Conservation (phyloP, 2,329 filamentous ascomycete genomes). For the Xylariaceae sp. region DNA sequence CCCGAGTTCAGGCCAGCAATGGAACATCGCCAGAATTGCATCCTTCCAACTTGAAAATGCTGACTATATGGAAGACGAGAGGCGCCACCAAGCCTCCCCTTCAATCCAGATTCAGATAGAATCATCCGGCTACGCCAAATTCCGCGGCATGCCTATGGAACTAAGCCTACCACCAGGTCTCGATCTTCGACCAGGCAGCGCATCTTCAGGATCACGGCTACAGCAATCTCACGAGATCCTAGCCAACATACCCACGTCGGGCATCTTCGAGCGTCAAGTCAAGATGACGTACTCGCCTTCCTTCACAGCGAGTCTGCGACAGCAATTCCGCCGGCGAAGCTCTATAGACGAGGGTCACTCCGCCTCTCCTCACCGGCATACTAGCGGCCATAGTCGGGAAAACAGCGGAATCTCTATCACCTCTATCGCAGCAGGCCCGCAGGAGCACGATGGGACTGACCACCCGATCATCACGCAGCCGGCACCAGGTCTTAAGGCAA, state of each 20-base stretch:
- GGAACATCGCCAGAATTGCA: constrained; percentile 66
- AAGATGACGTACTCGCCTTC: constrained; percentile 52
- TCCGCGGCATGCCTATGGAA: constrained; percentile 43
- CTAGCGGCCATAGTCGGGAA: constrained; percentile 27
- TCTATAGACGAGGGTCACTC: constrained; percentile 28
- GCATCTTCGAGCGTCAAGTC: constrained; percentile 50
- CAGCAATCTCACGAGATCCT: constrained; percentile 13
- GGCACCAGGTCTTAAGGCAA: constrained; percentile 46
- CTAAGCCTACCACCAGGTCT: constrained; percentile 23
- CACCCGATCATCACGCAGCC: constrained; percentile 38
- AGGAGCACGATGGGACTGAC: constrained; percentile 27
- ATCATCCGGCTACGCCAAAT: constrained; percentile 53
- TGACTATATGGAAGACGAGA: constrained; percentile 30
- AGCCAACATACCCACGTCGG: constrained; percentile 16
- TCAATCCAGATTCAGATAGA: constrained; percentile 50
- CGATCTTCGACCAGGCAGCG: constrained; percentile 27
- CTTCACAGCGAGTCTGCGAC: constrained; percentile 43
- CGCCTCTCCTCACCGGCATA: constrained; percentile 26
- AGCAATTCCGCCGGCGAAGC: constrained; percentile 38
- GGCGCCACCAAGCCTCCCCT: constrained; percentile 31
- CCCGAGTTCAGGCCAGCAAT: constrained; percentile 62
- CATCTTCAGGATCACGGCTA: constrained; percentile 17
- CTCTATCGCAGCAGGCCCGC: constrained; percentile 27
- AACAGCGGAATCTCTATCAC: constrained; percentile 34
- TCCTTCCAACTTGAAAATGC: constrained; percentile 45